A percentile compares a stretch with the other conserved stretches of the same genome.
Evolutionary conservation across 192 early-diverging fungal species (phyloP).

Genomic region (Phycomyces nitens): DNA sequence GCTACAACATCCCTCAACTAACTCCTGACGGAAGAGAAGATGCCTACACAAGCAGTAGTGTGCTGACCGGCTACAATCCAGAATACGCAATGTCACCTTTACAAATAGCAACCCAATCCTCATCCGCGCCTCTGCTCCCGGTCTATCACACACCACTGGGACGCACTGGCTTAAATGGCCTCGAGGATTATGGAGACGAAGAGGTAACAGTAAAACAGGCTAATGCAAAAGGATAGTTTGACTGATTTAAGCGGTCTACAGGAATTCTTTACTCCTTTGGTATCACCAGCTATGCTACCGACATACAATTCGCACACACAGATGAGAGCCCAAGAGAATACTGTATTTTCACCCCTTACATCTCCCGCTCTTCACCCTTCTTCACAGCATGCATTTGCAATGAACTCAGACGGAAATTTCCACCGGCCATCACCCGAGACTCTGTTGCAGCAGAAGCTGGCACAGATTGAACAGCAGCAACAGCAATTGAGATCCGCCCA

Average conservation of each 20-base stretch:
- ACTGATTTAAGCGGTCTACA: constrained; percentile 2
- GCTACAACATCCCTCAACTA: constrained; percentile 24
- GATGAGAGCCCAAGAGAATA: constrained; percentile 27
- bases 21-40: constrained; percentile 25
- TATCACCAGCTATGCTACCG: constrained; percentile 71
- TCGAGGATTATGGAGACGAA: constrained; percentile 16
- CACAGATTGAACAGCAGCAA: constrained; percentile 33
- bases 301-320: constrained; percentile 29
- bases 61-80: constrained; percentile 26
- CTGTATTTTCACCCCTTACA: constrained; percentile 55
- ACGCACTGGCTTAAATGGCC: constrained; percentile 18
- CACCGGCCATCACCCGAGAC: constrained; percentile 1
- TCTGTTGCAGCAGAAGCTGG: constrained; percentile 30
- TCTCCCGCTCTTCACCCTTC: constrained; percentile 59
- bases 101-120: constrained; percentile 22
- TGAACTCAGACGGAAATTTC: constrained; percentile 3
- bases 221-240: neutral
- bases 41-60: constrained; percentile 16
- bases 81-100: constrained; percentile 36
- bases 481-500: constrained; percentile 27
- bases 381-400: constrained; percentile 17
- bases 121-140: neutral
- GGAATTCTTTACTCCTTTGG: constrained; percentile 58
- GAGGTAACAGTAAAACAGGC: neutral
- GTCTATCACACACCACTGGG: constrained; percentile 11